Conservation (phyloP, 768 basidiomycete genomes). For the Amanita molliuscula region DNA sequence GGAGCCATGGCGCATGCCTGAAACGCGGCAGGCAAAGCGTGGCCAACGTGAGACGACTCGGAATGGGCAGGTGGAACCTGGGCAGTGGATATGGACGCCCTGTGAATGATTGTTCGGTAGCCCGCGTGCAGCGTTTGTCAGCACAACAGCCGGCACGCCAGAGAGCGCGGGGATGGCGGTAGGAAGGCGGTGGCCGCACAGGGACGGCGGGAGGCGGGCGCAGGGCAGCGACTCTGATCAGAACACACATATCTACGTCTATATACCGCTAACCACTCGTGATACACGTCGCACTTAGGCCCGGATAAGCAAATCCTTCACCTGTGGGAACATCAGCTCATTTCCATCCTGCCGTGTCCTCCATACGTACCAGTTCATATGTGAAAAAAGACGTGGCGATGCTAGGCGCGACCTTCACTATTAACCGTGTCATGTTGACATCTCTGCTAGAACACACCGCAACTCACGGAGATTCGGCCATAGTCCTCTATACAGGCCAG, state of each 20-base stretch:
- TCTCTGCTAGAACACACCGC: slow-evolving; percentile 6
- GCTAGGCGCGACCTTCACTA: slow-evolving; percentile 87
- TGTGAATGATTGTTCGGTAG: no score
- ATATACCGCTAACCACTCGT: neutral
- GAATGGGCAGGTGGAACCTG: neutral
- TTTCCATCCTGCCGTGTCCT: neutral
- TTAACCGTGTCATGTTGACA: slow-evolving; percentile 1
- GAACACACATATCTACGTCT: neutral
- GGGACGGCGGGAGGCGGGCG: neutral
- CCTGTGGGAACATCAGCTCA: slow-evolving; percentile 12
- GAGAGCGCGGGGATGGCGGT: neutral
- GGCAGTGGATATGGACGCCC: neutral
- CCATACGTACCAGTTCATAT: slow-evolving; percentile 48
- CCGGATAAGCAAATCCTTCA: slow-evolving; percentile 31
- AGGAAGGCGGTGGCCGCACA: neutral
- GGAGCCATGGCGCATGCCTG: neutral
- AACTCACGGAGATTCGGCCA: slow-evolving; percentile 83
- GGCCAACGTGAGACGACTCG: slow-evolving; percentile 2
- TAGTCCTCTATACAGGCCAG: slow-evolving; percentile 73
- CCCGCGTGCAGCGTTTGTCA: neutral
- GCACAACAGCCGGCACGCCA: neutral
- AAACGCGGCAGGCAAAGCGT: slow-evolving; percentile 2
- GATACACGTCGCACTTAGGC: slow-evolving; percentile 13
- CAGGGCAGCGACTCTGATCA: neutral
- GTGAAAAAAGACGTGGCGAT: slow-evolving; percentile 83